phyloP scores from a whole-genome alignment of 345 rosid genomes.

The Corchorus capsularis region DNA sequence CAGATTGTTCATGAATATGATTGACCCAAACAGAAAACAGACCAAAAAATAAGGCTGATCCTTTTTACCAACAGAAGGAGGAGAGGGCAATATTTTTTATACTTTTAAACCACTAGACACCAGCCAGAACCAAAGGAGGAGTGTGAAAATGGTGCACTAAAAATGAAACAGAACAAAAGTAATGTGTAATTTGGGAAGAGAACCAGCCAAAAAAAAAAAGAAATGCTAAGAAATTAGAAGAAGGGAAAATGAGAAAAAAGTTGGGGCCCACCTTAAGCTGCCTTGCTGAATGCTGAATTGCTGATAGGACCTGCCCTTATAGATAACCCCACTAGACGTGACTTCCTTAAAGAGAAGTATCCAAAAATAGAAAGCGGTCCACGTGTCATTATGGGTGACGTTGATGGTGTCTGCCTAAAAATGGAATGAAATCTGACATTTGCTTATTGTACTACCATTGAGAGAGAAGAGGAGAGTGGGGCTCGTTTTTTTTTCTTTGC shows the following conservation, averaged over 20 bases:
- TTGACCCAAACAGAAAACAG: neutral
- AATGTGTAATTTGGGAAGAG: neutral
- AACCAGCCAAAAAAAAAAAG: neutral
- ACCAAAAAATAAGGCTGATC: neutral
- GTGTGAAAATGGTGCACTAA: constrained; percentile 15
- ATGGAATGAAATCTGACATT: constrained; percentile 39
- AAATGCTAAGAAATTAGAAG: too few species aligned
- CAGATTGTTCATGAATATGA: neutral
- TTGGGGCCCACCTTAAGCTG: neutral
- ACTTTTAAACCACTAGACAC: constrained; percentile 6
- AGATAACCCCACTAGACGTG: constrained; percentile 39
- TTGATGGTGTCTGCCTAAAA: constrained; percentile 42
- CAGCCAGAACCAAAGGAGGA: constrained; percentile 16
- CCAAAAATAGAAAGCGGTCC: constrained; percentile 32
- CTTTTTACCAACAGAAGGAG: neutral
- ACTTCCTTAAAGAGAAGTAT: constrained; percentile 40
- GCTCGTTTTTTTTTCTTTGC: neutral
- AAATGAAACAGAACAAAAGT: neutral
- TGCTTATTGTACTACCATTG: neutral
- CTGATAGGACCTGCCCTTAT: constrained; percentile 10
- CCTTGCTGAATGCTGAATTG: neutral
- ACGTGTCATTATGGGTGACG: constrained; percentile 44
- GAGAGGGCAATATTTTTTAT: neutral
- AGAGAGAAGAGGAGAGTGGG: neutral
- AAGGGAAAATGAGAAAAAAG: neutral